These are phyloP conservation scores for Magnolia kwangsiensis DNA, from an alignment of 164 flowering plant genomes.

Conservation along the genomic window DNA sequence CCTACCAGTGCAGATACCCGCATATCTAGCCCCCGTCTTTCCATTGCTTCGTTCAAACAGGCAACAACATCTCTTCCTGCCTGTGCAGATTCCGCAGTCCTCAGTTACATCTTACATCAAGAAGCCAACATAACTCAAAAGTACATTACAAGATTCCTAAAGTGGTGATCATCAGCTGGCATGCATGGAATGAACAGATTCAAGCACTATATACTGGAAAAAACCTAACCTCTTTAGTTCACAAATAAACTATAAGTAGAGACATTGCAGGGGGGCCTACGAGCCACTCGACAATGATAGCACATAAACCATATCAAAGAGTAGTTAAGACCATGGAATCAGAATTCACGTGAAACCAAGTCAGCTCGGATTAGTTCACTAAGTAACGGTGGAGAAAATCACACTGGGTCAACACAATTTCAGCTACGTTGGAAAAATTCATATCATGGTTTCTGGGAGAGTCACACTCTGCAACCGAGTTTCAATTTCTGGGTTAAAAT, in stretches of 20 bases:
- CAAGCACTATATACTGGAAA: too few relatives aligned
- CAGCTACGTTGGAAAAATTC: too few relatives aligned
- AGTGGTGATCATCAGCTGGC: too few relatives aligned
- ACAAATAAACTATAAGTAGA: background rate
- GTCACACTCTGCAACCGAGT: too few relatives aligned
- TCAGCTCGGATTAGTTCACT: too few relatives aligned
- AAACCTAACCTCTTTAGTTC: too few relatives aligned
- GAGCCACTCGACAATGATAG: background rate
- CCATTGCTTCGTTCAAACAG: constrained; percentile 82
- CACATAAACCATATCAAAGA: background rate
- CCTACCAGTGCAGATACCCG: constrained; percentile 81
- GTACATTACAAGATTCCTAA: too few relatives aligned
- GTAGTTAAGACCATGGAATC: background rate
- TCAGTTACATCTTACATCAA: constrained; percentile 4
- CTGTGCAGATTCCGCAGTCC: constrained; percentile 29
- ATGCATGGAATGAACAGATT: too few relatives aligned
- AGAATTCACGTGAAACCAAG: background rate
- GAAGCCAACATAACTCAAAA: background rate
- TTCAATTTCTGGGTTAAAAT: too few relatives aligned
- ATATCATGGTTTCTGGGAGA: too few relatives aligned
- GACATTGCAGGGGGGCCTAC: background rate
- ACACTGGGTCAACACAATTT: too few relatives aligned
- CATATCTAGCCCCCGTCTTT: constrained; percentile 65
- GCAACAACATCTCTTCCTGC: constrained; percentile 82
- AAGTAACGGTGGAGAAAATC: too few relatives aligned